These are phyloP conservation scores for Kodamaea hsintzibuensis DNA, from an alignment of 805 yeast genomes.

Conservation along the genomic window DNA sequence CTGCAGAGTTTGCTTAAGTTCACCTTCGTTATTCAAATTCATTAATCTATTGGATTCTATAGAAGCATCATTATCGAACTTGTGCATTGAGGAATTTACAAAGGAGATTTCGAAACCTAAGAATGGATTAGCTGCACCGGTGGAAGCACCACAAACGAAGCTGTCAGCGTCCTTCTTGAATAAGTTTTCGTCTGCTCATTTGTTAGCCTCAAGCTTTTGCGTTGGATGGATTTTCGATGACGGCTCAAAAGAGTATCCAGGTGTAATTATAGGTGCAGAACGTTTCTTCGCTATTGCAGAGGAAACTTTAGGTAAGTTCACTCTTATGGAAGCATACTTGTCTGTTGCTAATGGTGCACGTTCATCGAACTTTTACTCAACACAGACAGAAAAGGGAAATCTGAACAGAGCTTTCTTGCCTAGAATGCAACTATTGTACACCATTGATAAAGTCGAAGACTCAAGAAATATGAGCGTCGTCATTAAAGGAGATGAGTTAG, in stretches of 20 bases:
- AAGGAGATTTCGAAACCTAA: neutral
- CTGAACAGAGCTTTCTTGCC: constrained; percentile 70
- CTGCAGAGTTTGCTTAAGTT: constrained; percentile 58
- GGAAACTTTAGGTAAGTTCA: constrained; percentile 62
- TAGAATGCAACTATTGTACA: constrained; percentile 58
- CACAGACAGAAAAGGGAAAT: constrained; percentile 45
- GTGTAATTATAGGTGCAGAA: constrained; percentile 78
- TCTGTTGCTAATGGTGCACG: constrained; percentile 68
- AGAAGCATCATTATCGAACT: neutral
- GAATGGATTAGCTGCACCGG: neutral
- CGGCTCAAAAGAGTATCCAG: constrained; percentile 51
- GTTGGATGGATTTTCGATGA: constrained; percentile 76
- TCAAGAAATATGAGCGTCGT: constrained; percentile 43
- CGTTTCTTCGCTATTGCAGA: constrained; percentile 66
- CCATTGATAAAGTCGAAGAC: constrained; percentile 28
- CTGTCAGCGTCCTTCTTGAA: constrained; percentile 9
- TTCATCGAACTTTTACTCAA: constrained; percentile 50
- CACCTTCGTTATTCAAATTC: constrained; percentile 45
- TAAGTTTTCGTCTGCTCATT: constrained; percentile 53
- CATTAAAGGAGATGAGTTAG: constrained; percentile 68
- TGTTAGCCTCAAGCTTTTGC: constrained; percentile 65
- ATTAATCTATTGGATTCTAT: constrained; percentile 34
- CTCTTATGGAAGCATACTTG: constrained; percentile 66
- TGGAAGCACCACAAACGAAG: neutral
- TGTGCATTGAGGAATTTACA: neutral